A percentile compares a stretch with the other conserved stretches of the same genome.
Evolutionary conservation across 805 yeast genomes (phyloP).

Genomic region (Hanseniaspora pseudoguilliermondii): DNA sequence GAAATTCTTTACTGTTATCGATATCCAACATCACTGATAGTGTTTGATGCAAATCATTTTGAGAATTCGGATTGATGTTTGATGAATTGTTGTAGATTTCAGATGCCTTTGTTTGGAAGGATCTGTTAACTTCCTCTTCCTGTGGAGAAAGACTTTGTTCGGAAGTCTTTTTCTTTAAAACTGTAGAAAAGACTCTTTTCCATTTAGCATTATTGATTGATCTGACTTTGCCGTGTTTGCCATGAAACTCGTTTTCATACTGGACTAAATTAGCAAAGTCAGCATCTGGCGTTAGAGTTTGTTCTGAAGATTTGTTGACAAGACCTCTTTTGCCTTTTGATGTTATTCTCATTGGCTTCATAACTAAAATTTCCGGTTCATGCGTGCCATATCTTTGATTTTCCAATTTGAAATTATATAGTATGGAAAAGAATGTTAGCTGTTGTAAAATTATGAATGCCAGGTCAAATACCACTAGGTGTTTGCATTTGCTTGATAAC

Average conservation of each 20-base stretch:
- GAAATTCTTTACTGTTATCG: neutral
- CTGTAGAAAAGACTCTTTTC: neutral
- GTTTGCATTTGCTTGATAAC: neutral
- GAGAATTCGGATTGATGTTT: constrained; percentile 4
- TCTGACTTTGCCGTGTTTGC: neutral
- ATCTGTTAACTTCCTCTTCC: neutral
- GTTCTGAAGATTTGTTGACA: constrained; percentile 25
- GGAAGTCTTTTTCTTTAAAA: neutral
- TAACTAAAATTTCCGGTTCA: constrained; percentile 8
- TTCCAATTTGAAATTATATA: neutral
- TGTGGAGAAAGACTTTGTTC: neutral
- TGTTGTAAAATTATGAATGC: constrained; percentile 9
- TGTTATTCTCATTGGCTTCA: constrained; percentile 15
- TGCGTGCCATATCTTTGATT: constrained; percentile 5
- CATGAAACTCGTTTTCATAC: neutral
- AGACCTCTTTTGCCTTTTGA: constrained; percentile 11
- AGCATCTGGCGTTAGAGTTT: constrained; percentile 25
- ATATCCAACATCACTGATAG: constrained; percentile 12
- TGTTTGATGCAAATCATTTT: neutral
- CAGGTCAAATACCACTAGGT: constrained; percentile 2
- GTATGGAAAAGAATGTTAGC: neutral
- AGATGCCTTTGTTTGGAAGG: neutral
- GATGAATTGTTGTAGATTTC: constrained; percentile 12
- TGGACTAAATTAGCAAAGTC: constrained; percentile 14
- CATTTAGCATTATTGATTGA: neutral